These are phyloP conservation scores for Scutellaria baicalensis DNA, from an alignment of 257 asterid genomes.

Conservation along the genomic window DNA sequence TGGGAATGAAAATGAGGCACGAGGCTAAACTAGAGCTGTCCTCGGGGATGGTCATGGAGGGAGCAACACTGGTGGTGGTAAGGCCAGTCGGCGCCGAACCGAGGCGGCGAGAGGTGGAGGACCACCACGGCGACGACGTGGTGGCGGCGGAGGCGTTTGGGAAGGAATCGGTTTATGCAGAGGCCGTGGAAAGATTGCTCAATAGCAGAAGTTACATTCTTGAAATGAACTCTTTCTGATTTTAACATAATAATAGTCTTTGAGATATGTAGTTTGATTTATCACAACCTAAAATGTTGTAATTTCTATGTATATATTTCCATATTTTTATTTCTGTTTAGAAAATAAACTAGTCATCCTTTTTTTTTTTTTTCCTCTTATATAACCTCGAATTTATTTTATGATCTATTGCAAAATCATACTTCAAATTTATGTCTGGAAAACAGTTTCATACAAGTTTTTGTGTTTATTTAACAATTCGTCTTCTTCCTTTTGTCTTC, in stretches of 20 bases:
- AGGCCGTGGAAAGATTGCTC: slow-evolving; percentile 45
- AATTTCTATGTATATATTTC: neutral
- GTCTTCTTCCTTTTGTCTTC: too few relatives aligned
- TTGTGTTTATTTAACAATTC: too few relatives aligned
- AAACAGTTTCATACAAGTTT: too few relatives aligned
- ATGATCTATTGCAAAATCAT: too few relatives aligned
- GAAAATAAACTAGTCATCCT: neutral
- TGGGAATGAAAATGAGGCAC: slow-evolving; percentile 59
- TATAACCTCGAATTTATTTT: too few relatives aligned
- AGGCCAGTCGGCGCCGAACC: slow-evolving; percentile 24
- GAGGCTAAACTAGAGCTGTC: slow-evolving; percentile 41
- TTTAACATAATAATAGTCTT: neutral
- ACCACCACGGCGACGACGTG: slow-evolving; percentile 32
- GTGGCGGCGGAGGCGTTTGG: slow-evolving; percentile 50
- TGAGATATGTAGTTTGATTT: neutral
- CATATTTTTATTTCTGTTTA: neutral
- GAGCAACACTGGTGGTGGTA: slow-evolving; percentile 59
- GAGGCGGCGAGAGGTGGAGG: slow-evolving; percentile 31
- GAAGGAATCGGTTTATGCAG: slow-evolving; percentile 25
- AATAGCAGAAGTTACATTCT: slow-evolving; percentile 49
- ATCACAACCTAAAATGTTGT: neutral
- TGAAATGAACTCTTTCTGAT: slow-evolving; percentile 63
- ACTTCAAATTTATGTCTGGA: too few relatives aligned
- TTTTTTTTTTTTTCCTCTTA: neutral
- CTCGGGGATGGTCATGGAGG: slow-evolving; percentile 37